These are phyloP conservation scores for Helianthus tuberosus DNA, from an alignment of 129 eudicot genomes.

Conservation along the genomic window DNA sequence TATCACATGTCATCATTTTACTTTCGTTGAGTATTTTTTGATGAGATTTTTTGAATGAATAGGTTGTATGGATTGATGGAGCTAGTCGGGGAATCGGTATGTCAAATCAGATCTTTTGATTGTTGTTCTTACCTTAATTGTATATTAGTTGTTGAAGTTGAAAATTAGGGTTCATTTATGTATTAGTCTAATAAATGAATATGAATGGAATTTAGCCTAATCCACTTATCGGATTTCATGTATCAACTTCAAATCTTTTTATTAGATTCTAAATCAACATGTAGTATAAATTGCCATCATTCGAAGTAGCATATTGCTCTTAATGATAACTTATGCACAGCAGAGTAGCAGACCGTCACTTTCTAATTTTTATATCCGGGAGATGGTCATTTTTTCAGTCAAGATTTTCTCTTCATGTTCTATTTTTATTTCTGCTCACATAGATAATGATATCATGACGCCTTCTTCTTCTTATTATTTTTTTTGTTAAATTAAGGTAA, in stretches of 20 bases:
- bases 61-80: conserved; percentile 98
- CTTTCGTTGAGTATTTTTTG: neutral
- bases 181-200: neutral
- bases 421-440: conserved; percentile 6
- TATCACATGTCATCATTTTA: neutral
- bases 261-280: neutral
- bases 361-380: neutral
- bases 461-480: neutral
- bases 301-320: neutral
- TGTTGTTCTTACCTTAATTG: neutral
- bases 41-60: conserved; percentile 14
- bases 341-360: neutral
- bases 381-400: neutral
- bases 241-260: neutral
- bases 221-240: neutral
- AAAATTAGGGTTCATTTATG: conserved; percentile 10
- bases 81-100: conserved; percentile 98
- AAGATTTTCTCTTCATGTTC: conserved; percentile 6
- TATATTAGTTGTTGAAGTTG: neutral
- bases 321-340: neutral
- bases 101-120: conserved; percentile 20
- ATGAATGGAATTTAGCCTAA: conserved; percentile 12
- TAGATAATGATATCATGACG: neutral
- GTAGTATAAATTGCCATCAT: neutral
- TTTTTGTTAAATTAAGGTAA: neutral